phyloP scores from a whole-genome alignment of 768 basidiomycete genomes.

The Favolaschia claudopus region DNA sequence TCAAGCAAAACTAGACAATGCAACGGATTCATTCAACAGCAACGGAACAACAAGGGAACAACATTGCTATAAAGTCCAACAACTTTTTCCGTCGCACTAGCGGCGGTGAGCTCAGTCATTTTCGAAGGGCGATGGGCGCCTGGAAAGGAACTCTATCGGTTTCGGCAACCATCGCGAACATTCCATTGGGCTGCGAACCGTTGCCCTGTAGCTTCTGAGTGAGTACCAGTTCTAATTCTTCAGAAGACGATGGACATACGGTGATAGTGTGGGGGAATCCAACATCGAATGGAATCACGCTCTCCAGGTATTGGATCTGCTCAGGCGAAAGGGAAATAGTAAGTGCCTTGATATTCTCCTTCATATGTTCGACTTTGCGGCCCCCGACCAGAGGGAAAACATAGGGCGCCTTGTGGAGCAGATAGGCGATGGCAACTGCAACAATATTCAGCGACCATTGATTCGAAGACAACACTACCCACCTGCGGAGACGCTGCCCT shows the following conservation, averaged over 20 bases:
- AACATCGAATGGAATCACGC: conserved; percentile 13
- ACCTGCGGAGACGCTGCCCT: conserved; percentile 41
- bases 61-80: too few relatives aligned
- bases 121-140: conserved; percentile 26
- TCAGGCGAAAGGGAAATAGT: conserved; percentile 45
- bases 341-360: conserved; percentile 53
- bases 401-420: conserved; percentile 45
- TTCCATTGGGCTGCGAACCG: neutral
- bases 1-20: too few relatives aligned
- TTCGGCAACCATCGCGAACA: neutral
- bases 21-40: too few relatives aligned
- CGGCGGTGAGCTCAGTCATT: conserved; percentile 27
- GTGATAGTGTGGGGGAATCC: conserved; percentile 1
- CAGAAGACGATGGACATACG: neutral
- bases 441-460: conserved; percentile 28
- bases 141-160: conserved; percentile 2
- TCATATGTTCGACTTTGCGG: conserved; percentile 50
- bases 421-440: conserved; percentile 16
- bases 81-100: conserved; percentile 31
- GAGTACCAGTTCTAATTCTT: neutral
- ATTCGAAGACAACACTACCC: neutral
- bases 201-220: neutral
- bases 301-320: conserved; percentile 48
- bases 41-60: too few relatives aligned
- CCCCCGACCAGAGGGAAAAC: conserved; percentile 17